phyloP scores from a whole-genome alignment of 2,329 filamentous ascomycete species.

The Hypoxylon sp. region DNA sequence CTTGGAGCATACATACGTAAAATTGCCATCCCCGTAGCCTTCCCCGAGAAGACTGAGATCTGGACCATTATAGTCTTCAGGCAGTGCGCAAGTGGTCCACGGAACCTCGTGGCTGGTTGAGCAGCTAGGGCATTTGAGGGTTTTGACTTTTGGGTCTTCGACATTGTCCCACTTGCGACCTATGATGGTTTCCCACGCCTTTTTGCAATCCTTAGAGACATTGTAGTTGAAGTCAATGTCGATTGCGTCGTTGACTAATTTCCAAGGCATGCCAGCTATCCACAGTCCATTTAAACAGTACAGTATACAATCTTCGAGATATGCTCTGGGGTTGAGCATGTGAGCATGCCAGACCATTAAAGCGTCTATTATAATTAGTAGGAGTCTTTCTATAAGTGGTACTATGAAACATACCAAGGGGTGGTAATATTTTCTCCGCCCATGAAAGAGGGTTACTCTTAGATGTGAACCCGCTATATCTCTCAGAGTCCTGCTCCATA shows the following conservation, averaged over 20 bases:
- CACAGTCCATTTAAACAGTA: constrained; percentile 69
- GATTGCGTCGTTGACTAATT: constrained; percentile 69
- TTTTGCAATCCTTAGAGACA: constrained; percentile 60
- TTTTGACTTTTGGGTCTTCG: constrained; percentile 64
- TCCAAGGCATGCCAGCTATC: constrained; percentile 77
- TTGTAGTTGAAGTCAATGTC: constrained; percentile 71
- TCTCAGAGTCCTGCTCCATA: constrained; percentile 51
- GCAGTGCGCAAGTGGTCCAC: constrained; percentile 71
- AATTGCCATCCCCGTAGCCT: constrained; percentile 73
- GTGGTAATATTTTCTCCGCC: constrained; percentile 65
- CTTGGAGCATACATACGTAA: constrained; percentile 63
- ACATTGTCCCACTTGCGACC: constrained; percentile 72
- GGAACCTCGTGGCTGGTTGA: constrained; percentile 59
- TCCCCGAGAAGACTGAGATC: constrained; percentile 60
- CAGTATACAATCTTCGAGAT: constrained; percentile 80
- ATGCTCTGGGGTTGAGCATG: constrained; percentile 82
- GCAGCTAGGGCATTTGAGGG: constrained; percentile 71
- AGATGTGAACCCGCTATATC: constrained; percentile 56
- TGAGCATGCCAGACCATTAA: constrained; percentile 86
- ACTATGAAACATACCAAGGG: constrained; percentile 64
- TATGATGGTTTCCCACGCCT: constrained; percentile 64
- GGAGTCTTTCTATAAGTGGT: constrained; percentile 23
- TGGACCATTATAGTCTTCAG: constrained; percentile 55
- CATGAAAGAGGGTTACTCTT: constrained; percentile 53
- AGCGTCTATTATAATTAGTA: constrained; percentile 67